Conservation (phyloP, 208 protist species). For the Trypanosoma congolense region DNA sequence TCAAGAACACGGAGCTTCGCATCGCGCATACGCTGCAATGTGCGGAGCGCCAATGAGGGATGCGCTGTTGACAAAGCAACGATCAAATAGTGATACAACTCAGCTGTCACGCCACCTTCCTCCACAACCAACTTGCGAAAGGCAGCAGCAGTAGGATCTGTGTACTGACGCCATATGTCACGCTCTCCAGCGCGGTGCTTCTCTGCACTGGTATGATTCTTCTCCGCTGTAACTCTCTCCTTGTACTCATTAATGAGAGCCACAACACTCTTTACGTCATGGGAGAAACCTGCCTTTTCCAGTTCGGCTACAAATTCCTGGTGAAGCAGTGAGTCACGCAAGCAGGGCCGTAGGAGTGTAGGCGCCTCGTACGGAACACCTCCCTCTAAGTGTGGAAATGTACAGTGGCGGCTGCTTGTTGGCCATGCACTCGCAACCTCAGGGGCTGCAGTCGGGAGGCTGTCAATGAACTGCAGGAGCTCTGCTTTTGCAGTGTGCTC, state of each 20-base stretch:
- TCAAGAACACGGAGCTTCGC: slow-evolving; percentile 66
- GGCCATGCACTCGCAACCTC: slow-evolving; percentile 28
- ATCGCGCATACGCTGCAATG: slow-evolving; percentile 55
- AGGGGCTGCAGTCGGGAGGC: slow-evolving; percentile 18
- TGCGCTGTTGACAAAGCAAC: slow-evolving; percentile 44
- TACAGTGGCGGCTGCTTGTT: slow-evolving; percentile 37
- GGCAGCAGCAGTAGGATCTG: slow-evolving; percentile 40
- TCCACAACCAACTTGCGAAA: slow-evolving; percentile 55
- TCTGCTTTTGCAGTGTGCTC: slow-evolving; percentile 10
- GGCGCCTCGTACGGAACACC: slow-evolving; percentile 2
- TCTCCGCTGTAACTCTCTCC: slow-evolving; percentile 36
- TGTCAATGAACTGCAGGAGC: slow-evolving; percentile 44
- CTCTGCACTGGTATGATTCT: slow-evolving; percentile 16
- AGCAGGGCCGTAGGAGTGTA: slow-evolving; percentile 19
- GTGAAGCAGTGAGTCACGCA: slow-evolving; percentile 77
- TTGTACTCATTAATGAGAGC: slow-evolving; percentile 55
- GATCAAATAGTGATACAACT: slow-evolving; percentile 89
- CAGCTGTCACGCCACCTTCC: slow-evolving; percentile 56
- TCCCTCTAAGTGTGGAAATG: slow-evolving; percentile 69
- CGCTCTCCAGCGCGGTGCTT: slow-evolving; percentile 19
- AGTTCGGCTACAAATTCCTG: slow-evolving; percentile 39
- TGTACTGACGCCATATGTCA: slow-evolving; percentile 55
- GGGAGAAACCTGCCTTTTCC: slow-evolving; percentile 34
- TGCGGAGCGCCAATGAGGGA: slow-evolving; percentile 71
- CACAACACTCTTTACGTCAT: slow-evolving; percentile 34